phyloP scores from a whole-genome alignment of 352 stramenopile species.

The Globisporangium lucens region DNA sequence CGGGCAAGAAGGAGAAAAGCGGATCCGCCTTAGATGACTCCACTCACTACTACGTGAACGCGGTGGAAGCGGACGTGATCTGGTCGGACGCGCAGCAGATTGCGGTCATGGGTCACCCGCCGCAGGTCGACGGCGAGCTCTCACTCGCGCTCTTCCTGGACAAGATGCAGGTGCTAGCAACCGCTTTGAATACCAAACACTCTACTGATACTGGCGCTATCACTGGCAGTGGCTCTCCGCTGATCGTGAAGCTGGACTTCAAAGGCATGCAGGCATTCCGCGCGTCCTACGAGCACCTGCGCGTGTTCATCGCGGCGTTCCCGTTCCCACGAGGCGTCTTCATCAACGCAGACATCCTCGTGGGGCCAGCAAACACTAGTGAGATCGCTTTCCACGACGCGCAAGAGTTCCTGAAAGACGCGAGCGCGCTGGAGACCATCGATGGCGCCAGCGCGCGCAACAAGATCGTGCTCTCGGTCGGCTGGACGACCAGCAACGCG shows the following conservation, averaged over 20 bases:
- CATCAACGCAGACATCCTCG: conserved; percentile 67
- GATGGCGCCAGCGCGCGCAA: conserved; percentile 21
- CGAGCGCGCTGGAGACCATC: conserved; percentile 27
- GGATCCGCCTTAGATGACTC: not conserved
- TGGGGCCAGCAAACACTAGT: conserved; percentile 36
- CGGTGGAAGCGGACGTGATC: conserved; percentile 71
- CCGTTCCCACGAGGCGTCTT: conserved; percentile 56
- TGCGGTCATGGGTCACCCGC: conserved; percentile 67
- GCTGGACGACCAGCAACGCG: conserved; percentile 63
- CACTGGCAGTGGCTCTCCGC: conserved; percentile 13
- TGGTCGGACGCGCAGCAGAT: conserved; percentile 48
- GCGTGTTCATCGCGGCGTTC: conserved; percentile 37
- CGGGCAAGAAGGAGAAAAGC: not conserved
- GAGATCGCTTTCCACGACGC: conserved; percentile 40
- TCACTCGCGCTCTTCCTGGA: conserved; percentile 41
- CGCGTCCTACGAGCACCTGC: conserved; percentile 27
- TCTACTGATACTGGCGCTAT: not conserved
- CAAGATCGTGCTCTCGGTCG: conserved; percentile 71
- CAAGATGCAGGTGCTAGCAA: conserved; percentile 35
- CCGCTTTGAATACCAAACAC: not conserved
- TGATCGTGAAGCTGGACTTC: conserved; percentile 77
- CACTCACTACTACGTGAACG: conserved; percentile 39
- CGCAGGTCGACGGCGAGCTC: conserved; percentile 51
- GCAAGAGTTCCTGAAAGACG: conserved; percentile 38
- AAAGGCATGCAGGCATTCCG: conserved; percentile 58